Percentiles rank a stretch among this genome's conserved stretches.
These are phyloP conservation scores for Hanseniaspora gamundiae DNA, from an alignment of 1,139 yeast genomes.

Conservation along the genomic window DNA sequence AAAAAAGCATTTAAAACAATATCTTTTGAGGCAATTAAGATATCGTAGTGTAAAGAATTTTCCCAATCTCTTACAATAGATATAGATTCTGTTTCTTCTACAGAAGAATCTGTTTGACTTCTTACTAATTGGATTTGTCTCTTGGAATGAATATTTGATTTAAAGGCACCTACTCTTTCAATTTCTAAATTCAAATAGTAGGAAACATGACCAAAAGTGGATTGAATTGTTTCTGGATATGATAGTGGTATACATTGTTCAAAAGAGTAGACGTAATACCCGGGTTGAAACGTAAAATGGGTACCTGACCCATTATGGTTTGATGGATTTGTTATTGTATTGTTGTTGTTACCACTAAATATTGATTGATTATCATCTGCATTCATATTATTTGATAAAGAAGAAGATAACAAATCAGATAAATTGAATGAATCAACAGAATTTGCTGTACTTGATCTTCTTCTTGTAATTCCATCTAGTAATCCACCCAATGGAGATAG, in stretches of 20 bases:
- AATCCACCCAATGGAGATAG: slow-evolving; percentile 28
- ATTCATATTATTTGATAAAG: background rate
- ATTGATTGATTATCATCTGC: slow-evolving; percentile 1
- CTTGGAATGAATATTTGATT: slow-evolving; percentile 55
- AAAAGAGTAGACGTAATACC: slow-evolving; percentile 84
- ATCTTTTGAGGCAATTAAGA: slow-evolving; percentile 78
- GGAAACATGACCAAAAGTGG: slow-evolving; percentile 68
- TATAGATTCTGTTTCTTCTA: slow-evolving; percentile 88
- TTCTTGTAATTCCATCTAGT: slow-evolving; percentile 30
- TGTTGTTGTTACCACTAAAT: slow-evolving; percentile 2
- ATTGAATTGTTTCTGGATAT: slow-evolving; percentile 67
- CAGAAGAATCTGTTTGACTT: slow-evolving; percentile 62
- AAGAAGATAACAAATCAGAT: background rate
- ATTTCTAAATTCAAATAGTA: slow-evolving; percentile 60
- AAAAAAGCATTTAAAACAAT: slow-evolving; percentile 71
- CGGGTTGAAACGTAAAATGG: slow-evolving; percentile 47
- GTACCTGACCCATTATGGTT: slow-evolving; percentile 4
- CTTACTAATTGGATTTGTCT: slow-evolving; percentile 59
- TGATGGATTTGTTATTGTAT: background rate
- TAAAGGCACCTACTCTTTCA: slow-evolving; percentile 75
- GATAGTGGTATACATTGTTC: slow-evolving; percentile 80
- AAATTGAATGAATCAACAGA: slow-evolving; percentile 8
- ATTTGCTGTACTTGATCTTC: slow-evolving; percentile 13
- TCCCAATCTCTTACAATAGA: slow-evolving; percentile 91
- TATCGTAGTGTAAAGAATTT: slow-evolving; percentile 77